Evolutionary conservation across 495 filamentous ascomycete genomes (phyloP).

Genomic region (Podospora didyma): DNA sequence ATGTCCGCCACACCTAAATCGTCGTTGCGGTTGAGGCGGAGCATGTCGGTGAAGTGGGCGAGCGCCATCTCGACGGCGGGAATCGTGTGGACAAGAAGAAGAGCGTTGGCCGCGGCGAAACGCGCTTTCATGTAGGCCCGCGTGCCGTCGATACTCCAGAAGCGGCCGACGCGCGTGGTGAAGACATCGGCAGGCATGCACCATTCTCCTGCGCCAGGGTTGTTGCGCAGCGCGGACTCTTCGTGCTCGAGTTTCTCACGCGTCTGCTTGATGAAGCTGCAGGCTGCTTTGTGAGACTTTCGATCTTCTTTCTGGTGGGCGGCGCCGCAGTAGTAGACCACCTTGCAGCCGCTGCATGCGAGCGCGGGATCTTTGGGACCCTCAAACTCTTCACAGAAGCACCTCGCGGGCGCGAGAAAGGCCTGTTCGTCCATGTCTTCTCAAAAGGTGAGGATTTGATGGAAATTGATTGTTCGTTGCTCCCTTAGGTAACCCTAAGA

Average conservation of each 20-base stretch:
- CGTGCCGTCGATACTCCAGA: slow-evolving; percentile 18
- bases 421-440: too few species aligned
- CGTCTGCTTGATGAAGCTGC: slow-evolving; percentile 32
- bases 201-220: background rate
- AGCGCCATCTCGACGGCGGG: slow-evolving; percentile 30
- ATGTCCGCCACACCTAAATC: slow-evolving; percentile 39
- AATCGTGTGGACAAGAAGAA: slow-evolving; percentile 27
- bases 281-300: slow-evolving; percentile 37
- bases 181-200: slow-evolving; percentile 2
- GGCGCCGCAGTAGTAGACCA: slow-evolving; percentile 42
- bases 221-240: slow-evolving; percentile 32
- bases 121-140: slow-evolving; percentile 41
- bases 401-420: too few species aligned
- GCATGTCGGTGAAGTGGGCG: slow-evolving; percentile 35
- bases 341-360: slow-evolving; percentile 40
- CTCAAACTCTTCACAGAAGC: too few species aligned
- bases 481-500: too few species aligned
- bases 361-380: background rate
- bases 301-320: slow-evolving; percentile 39
- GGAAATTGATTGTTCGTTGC: too few species aligned
- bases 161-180: background rate
- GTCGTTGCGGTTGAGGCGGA: slow-evolving; percentile 39
- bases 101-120: slow-evolving; percentile 22
- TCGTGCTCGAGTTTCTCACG: slow-evolving; percentile 24
- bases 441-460: too few species aligned